These are phyloP conservation scores for Adansonia rubrostipa DNA, from an alignment of 441 rosid species.

Conservation along the genomic window DNA sequence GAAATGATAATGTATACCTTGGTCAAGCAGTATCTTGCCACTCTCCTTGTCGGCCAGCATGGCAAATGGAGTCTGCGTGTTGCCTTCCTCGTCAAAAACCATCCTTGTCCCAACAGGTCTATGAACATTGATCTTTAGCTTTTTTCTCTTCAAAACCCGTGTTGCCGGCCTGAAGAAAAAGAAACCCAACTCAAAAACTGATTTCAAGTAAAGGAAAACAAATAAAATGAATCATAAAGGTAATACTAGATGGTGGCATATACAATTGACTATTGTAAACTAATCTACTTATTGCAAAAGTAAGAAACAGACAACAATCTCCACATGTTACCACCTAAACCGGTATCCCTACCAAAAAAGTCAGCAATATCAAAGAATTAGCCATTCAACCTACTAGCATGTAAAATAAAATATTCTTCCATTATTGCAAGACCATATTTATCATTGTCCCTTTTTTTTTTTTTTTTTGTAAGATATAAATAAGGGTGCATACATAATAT, in stretches of 20 bases:
- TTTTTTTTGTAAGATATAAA: not conserved
- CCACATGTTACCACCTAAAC: conserved; percentile 2
- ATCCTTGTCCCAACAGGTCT: conserved; percentile 78
- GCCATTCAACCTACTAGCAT: not conserved
- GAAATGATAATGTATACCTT: conserved; percentile 47
- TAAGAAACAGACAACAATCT: not conserved
- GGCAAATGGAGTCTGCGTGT: conserved; percentile 76
- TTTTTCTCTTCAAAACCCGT: conserved; percentile 76
- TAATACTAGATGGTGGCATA: not conserved
- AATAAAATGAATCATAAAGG: not conserved
- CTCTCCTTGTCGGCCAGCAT: conserved; percentile 59
- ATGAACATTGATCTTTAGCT: conserved; percentile 79
- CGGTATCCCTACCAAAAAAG: not conserved
- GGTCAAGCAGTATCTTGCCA: conserved; percentile 54
- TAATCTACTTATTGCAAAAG: not conserved
- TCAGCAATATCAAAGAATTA: not conserved
- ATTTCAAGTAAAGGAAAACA: not conserved
- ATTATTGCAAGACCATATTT: not conserved
- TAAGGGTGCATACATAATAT: conserved; percentile 51
- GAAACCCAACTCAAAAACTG: conserved; percentile 13
- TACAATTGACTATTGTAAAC: not conserved
- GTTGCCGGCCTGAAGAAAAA: conserved; percentile 58
- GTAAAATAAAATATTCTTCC: conserved; percentile 3
- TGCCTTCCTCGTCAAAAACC: conserved; percentile 86
- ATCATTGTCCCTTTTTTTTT: not conserved